Conservation (phyloP, 2,329 filamentous ascomycete species). For the Fusarium transvaalense region DNA sequence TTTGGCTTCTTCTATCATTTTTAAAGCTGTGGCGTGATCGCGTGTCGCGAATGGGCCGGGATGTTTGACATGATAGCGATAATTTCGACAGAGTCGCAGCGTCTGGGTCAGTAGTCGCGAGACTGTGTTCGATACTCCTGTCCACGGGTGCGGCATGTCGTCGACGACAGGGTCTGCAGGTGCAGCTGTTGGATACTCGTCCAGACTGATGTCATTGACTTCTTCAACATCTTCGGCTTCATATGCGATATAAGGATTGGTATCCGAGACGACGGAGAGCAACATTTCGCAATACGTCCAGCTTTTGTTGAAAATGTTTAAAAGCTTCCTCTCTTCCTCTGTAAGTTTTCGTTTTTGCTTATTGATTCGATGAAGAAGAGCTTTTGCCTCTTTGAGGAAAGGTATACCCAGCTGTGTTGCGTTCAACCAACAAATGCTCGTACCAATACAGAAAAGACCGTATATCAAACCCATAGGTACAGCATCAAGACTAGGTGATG, state of each 20-base stretch:
- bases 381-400: constrained; percentile 49
- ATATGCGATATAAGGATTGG: constrained; percentile 36
- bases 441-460: constrained; percentile 56
- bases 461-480: constrained; percentile 55
- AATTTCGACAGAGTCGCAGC: constrained; percentile 54
- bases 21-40: constrained; percentile 33
- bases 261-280: constrained; percentile 54
- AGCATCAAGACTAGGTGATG: constrained; percentile 16
- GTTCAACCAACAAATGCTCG: constrained; percentile 57
- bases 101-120: constrained; percentile 53
- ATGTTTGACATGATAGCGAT: constrained; percentile 47
- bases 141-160: constrained; percentile 54
- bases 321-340: constrained; percentile 45
- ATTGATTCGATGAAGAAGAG: constrained; percentile 46
- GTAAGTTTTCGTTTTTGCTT: constrained; percentile 31
- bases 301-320: constrained; percentile 57
- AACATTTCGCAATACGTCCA: constrained; percentile 57
- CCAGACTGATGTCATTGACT: constrained; percentile 21
- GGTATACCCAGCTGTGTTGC: constrained; percentile 51
- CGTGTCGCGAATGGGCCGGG: constrained; percentile 25
- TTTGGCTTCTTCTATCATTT: constrained; percentile 51
- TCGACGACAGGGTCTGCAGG: constrained; percentile 25
- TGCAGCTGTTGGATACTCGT: constrained; percentile 36
- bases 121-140: constrained; percentile 53
- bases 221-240: constrained; percentile 23